Evolutionary conservation across 169 alveolate species (phyloP), one percentile per base, ranked within the genome.

Genomic region (Plasmodium relictum): DNA sequence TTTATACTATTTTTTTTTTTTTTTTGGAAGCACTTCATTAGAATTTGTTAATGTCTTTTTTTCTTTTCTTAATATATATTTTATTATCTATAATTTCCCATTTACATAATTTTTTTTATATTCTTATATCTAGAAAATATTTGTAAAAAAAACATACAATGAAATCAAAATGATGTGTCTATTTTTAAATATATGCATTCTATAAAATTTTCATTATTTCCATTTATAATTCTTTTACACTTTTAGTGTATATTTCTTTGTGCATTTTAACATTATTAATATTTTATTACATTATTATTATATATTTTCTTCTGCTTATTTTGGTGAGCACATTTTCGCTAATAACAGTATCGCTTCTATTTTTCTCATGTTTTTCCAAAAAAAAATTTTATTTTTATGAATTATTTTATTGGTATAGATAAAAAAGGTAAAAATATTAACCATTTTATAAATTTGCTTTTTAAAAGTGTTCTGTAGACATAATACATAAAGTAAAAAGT

Each of bases 31-130:
- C 39, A 31, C 39, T 31, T 31, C 39, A 31, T 31, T 31, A 54
- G 62, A 54, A 54, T 22, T 54, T 54, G 31, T 54, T 54, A 54
- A 12, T 54, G 62, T 54, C 62, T 54, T 54, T 54, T n/a, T 54
- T 31, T 31, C 3, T 31, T 31, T 3, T 31, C 39, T 31, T 31
- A 31, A 31, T 31, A 31, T 31, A 2, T 31, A 31, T 31, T 31
- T 1, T 2, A 31, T 31, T 3, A 2, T 31, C 39, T 31, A 31
- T 31, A 31, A 31, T 31, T 2, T 31, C 1, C 3, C 39, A 31
- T 31, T 31, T 31, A 31, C 3, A 31, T 31, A 31, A 31, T 31
- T 31, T 31, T 31, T 31, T 31, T 31, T 31, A 31, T 3, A 31
- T 31, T 2, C 3, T 31, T 3, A 31, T 31, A 31, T 2, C 39